A percentile compares a stretch with the other conserved stretches of the same genome.
Conservation (phyloP, 1,284 basidiomycete genomes). For the Xerocomus subilludens region DNA sequence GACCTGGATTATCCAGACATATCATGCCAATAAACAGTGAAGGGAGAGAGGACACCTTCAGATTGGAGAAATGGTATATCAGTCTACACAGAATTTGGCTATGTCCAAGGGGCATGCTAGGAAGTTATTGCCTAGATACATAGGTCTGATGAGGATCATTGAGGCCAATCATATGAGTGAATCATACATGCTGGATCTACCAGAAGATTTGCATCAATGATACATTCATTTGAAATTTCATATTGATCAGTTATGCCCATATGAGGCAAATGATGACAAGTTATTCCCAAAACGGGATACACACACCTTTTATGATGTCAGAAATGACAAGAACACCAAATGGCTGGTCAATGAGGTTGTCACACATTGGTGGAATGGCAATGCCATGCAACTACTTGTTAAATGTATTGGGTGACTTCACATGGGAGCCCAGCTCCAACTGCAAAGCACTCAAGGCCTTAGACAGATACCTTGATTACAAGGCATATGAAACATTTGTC, state of each 20-base stretch:
- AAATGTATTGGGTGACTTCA: neutral
- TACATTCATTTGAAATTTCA: neutral
- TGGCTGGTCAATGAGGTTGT: neutral
- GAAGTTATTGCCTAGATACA: neutral
- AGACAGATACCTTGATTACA: no score
- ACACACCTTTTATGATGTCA: neutral
- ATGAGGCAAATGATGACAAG: neutral
- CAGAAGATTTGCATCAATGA: neutral
- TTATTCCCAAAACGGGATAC: neutral
- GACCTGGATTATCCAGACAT: neutral
- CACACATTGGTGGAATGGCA: neutral
- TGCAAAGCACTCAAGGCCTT: no score
- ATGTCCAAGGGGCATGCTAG: neutral
- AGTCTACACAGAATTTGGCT: neutral
- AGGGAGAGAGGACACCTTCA: neutral
- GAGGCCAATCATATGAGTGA: neutral
- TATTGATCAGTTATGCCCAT: neutral
- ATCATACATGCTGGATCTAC: neutral
- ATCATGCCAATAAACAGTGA: neutral
- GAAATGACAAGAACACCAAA: neutral
- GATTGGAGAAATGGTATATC: neutral
- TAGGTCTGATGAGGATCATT: neutral
- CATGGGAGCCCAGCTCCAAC: conserved; percentile 4
- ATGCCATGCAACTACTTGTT: neutral
- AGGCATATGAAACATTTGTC: no score